Conservation (phyloP, 2,329 filamentous ascomycete species). For the Epichloe elymi region DNA sequence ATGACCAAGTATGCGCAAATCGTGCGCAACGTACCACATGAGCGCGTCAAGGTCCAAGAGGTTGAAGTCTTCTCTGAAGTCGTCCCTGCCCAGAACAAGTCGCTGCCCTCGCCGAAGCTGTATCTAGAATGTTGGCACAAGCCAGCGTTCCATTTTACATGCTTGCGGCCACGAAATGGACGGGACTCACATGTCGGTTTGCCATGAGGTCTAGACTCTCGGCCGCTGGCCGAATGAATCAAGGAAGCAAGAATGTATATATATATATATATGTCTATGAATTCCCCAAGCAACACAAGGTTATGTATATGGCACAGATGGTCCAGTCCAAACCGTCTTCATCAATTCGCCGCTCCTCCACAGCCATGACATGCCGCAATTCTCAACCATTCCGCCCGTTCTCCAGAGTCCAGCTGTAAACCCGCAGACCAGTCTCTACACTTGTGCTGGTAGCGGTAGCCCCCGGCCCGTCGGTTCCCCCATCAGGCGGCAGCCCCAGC, state of each 20-base stretch:
- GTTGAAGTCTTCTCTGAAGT: constrained; percentile 3
- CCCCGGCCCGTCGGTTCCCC: too few species aligned
- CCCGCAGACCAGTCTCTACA: not conserved
- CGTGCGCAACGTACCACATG: constrained; percentile 22
- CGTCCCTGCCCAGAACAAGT: not conserved
- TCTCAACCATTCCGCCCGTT: constrained; percentile 15
- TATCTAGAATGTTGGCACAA: not conserved
- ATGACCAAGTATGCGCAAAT: constrained; percentile 1
- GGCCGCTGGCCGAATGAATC: too few species aligned
- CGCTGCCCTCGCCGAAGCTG: not conserved
- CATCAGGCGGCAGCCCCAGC: too few species aligned
- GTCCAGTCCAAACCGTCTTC: not conserved
- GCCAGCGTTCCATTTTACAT: too few species aligned
- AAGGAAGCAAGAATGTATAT: too few species aligned
- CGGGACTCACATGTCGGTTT: too few species aligned
- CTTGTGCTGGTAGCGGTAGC: too few species aligned
- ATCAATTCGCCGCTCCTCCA: not conserved
- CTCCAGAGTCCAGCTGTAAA: not conserved
- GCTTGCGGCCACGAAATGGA: too few species aligned
- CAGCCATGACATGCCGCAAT: not conserved
- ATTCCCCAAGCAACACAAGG: too few species aligned
- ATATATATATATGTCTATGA: too few species aligned
- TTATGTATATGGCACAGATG: not conserved
- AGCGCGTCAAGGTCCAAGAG: constrained; percentile 18
- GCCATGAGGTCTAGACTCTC: too few species aligned